Evolutionary conservation across 768 basidiomycete genomes (phyloP).

Genomic region (Lentinula lateritia): DNA sequence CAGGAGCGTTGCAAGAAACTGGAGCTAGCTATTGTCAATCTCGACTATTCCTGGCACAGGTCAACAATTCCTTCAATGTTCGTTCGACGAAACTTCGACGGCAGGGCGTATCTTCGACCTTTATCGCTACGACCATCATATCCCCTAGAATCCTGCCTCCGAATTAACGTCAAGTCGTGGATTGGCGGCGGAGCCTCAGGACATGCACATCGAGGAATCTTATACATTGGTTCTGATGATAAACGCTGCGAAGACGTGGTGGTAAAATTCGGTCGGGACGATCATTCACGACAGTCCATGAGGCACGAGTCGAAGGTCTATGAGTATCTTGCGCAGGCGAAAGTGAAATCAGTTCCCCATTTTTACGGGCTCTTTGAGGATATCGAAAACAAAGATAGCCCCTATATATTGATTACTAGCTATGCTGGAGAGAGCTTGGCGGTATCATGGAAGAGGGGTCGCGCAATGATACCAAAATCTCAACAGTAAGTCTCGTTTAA

Average conservation of each 20-base stretch:
- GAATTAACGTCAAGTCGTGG: background rate
- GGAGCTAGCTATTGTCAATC: background rate
- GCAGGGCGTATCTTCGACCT: background rate
- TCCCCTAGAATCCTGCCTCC: background rate
- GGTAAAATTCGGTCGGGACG: background rate
- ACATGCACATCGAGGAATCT: background rate
- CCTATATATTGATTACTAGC: background rate
- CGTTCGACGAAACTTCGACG: background rate
- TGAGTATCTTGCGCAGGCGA: background rate
- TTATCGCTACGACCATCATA: background rate
- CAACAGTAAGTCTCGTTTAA: background rate
- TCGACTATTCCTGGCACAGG: background rate
- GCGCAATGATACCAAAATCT: background rate
- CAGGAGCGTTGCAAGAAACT: background rate
- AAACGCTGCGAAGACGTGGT: background rate
- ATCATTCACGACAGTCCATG: background rate
- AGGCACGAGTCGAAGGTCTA: background rate
- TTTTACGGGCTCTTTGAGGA: background rate
- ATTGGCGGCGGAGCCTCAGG: background rate
- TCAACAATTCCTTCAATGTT: background rate
- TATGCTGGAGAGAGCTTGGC: background rate
- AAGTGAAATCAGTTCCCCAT: background rate
- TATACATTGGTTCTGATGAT: background rate
- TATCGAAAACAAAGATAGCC: background rate
- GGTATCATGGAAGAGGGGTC: background rate